These are phyloP conservation scores for Echinosphaeria canescens DNA, from an alignment of 2,329 filamentous ascomycete species.

Conservation along the genomic window DNA sequence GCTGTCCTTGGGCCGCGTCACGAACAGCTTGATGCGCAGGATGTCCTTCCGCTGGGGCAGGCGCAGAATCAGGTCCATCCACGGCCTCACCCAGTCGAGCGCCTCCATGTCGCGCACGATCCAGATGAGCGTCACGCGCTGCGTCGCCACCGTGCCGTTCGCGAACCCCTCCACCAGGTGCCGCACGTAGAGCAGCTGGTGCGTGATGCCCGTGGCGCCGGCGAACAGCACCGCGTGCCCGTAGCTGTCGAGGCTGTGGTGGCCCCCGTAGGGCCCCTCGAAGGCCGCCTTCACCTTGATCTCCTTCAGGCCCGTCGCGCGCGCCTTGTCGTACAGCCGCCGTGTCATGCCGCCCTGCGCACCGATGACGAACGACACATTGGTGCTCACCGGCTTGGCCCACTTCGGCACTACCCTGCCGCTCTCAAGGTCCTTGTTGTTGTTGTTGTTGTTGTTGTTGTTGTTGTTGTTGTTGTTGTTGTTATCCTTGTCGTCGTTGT, in stretches of 20 bases:
- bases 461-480: too few species aligned
- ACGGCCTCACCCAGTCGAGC: conserved; percentile 83
- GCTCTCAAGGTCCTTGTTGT: conserved; percentile 4
- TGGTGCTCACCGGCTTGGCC: conserved; percentile 18
- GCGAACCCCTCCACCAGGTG: conserved; percentile 52
- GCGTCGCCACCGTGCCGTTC: conserved; percentile 53
- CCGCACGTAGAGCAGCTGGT: conserved; percentile 75
- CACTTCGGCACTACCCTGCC: conserved; percentile 4
- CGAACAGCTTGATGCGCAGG: conserved; percentile 70
- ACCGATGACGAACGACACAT: conserved; percentile 66
- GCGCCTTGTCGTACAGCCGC: conserved; percentile 51
- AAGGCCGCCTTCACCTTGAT: conserved; percentile 51
- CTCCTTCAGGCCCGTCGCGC: conserved; percentile 12
- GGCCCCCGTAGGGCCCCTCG: conserved; percentile 76
- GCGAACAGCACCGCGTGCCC: conserved; percentile 82
- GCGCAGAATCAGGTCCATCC: conserved; percentile 52
- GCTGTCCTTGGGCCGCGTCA: conserved; percentile 71
- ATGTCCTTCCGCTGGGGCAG: conserved; percentile 68
- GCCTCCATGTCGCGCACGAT: conserved; percentile 77
- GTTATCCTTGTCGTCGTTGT: too few species aligned
- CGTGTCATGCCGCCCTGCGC: conserved; percentile 79
- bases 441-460: conserved; percentile 5
- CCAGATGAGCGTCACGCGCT: conserved; percentile 73
- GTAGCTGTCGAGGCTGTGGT: conserved; percentile 77
- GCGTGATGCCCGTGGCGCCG: conserved; percentile 85